Evolutionary conservation across 2,329 filamentous ascomycete species (phyloP), one percentile per base, ranked within the genome.

Genomic region (Fusarium sp.): DNA sequence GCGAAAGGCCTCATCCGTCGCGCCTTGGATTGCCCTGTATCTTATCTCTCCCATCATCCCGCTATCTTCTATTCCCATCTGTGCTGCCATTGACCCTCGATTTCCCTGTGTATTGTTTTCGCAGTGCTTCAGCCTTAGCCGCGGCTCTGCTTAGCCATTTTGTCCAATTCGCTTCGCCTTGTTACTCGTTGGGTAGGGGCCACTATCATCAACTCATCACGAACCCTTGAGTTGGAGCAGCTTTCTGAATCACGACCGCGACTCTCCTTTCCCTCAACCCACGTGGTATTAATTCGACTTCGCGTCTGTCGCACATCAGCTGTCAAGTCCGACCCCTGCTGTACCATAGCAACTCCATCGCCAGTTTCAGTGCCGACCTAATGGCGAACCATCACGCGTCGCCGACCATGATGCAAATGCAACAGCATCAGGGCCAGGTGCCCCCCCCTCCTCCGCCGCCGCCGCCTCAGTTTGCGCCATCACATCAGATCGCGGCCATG

Each of bases 321-420:
- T 48, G 56, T 58, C 49, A 33, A 23, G 52, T 58, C 51, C 61
- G 42, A 42, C 39, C 61, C 61, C 60, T 61, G 60, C 48, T 60
- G 56, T 68, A 75, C 75, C 60, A 69, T 64, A 55, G 67, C 70
- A 59, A 46, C 37, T 59, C 44, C 62, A 61, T 69, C 65, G 62
- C 62, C 65, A 61, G 65, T 55, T 38, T 27, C 42, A 65, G 68
- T 60, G 48, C 58, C 58, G 60, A 75, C 78, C 82, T 71, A 73
- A 94, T 94, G 91, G 91, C 91, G 76, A 92, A 93, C 82, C 92
- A 93, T 77, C 93, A 95, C 79, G 91, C 92, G 45, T 95, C 93
- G 77, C 93, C 93, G 44, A 93, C 93, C 66, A 92, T 93, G 83
- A 92, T 95, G 84, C 88, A 89, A 78, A 86, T 90, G 86, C 87